phyloP scores from a whole-genome alignment of 2,329 filamentous ascomycete species.

The Trichoderma sp. region DNA sequence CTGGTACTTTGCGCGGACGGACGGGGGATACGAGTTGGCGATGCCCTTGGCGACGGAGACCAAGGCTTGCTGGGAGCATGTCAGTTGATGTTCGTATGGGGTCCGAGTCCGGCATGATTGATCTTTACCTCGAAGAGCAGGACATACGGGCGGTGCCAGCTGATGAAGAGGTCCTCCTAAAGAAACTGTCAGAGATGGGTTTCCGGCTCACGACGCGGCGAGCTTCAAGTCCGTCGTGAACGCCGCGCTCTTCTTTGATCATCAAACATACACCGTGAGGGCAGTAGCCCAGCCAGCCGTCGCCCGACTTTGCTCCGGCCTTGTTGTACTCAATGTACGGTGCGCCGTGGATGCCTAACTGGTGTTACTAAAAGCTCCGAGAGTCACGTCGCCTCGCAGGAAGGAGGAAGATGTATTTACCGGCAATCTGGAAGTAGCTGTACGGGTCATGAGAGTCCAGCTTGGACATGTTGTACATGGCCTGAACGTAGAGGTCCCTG shows the following conservation, averaged over 20 bases:
- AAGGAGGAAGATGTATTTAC: constrained; percentile 36
- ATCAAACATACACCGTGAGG: constrained; percentile 48
- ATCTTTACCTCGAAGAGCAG: constrained; percentile 54
- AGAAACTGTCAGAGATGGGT: constrained; percentile 2
- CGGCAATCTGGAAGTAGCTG: constrained; percentile 56
- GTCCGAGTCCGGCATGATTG: background rate
- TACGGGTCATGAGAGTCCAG: constrained; percentile 45
- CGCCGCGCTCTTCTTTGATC: background rate
- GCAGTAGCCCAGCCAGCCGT: constrained; percentile 48
- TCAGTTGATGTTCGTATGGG: background rate
- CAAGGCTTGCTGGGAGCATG: constrained; percentile 52
- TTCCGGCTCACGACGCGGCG: too few species aligned
- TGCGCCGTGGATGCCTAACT: constrained; percentile 46
- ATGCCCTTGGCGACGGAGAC: constrained; percentile 50
- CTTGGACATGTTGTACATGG: constrained; percentile 49
- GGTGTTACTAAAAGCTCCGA: constrained; percentile 23
- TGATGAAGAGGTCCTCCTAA: constrained; percentile 53
- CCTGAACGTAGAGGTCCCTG: constrained; percentile 55
- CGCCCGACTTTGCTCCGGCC: constrained; percentile 39
- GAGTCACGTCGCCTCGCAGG: constrained; percentile 14
- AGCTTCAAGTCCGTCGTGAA: background rate
- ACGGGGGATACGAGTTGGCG: constrained; percentile 47
- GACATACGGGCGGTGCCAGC: constrained; percentile 61
- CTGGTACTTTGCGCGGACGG: constrained; percentile 43
- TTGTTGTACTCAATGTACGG: constrained; percentile 49